Evolutionary conservation across 768 basidiomycete genomes (phyloP).

Genomic region (Pulveroboletus sp.): DNA sequence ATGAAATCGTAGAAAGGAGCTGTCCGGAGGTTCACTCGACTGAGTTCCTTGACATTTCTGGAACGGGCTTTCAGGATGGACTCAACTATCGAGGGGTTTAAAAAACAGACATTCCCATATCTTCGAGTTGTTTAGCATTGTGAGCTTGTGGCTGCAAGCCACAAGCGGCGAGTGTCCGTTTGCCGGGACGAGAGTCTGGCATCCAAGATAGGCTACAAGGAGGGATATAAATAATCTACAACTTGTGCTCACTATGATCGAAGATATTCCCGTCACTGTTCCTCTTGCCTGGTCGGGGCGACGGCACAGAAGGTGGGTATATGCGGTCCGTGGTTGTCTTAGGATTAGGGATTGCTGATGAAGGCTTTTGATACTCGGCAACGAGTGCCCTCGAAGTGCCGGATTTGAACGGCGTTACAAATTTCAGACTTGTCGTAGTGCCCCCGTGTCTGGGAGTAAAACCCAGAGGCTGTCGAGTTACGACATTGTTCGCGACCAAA

Average conservation of each 20-base stretch:
- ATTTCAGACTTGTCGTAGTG: slow-evolving; percentile 36
- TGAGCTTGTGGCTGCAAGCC: slow-evolving; percentile 49
- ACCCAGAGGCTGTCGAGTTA: slow-evolving; percentile 19
- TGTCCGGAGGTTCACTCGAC: slow-evolving; percentile 48
- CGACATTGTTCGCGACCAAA: slow-evolving; percentile 9
- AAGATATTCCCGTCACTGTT: slow-evolving; percentile 26
- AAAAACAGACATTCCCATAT: slow-evolving; percentile 48
- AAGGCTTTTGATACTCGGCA: neutral
- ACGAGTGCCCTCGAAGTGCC: slow-evolving; percentile 23
- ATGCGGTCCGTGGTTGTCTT: slow-evolving; percentile 8
- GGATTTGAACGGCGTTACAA: slow-evolving; percentile 63
- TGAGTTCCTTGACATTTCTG: slow-evolving; percentile 50
- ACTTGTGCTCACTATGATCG: slow-evolving; percentile 38
- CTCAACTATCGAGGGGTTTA: neutral
- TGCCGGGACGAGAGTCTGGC: slow-evolving; percentile 32
- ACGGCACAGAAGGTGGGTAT: slow-evolving; percentile 22
- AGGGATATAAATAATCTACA: neutral
- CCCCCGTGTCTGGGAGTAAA: slow-evolving; percentile 23
- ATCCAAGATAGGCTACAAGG: neutral
- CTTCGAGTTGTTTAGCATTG: slow-evolving; percentile 39
- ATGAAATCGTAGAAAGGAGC: slow-evolving; percentile 61
- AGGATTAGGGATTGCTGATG: neutral
- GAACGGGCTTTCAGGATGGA: slow-evolving; percentile 2
- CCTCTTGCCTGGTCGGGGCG: slow-evolving; percentile 6
- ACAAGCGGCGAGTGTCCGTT: slow-evolving; percentile 44